These are phyloP conservation scores for Sphagnum magellanicum DNA, from an alignment of 228 moss, liverwort and hornwort species.

Conservation along the genomic window DNA sequence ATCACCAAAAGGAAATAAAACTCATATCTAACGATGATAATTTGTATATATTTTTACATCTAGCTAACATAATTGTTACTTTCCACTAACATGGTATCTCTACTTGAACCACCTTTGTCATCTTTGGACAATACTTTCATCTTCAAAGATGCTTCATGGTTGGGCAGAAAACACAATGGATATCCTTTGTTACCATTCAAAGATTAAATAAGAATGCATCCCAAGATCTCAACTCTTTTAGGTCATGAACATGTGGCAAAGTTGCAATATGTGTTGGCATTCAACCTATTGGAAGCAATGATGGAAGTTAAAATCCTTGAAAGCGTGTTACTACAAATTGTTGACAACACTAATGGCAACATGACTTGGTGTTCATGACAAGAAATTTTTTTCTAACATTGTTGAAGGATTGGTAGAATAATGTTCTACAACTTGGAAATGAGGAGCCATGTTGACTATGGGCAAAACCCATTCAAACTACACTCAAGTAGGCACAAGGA, in stretches of 20 bases:
- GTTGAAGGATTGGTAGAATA: neutral
- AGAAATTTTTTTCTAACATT: neutral
- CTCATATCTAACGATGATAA: no score
- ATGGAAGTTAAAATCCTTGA: neutral
- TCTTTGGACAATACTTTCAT: neutral
- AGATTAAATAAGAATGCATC: neutral
- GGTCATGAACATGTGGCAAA: neutral
- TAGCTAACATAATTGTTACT: neutral
- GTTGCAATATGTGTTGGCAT: neutral
- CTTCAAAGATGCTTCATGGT: conserved; percentile 7
- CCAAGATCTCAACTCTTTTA: neutral
- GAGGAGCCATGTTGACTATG: neutral
- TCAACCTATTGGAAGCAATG: neutral
- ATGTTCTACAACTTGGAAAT: neutral
- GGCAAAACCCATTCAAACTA: neutral
- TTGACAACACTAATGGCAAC: neutral
- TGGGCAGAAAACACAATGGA: conserved; percentile 4
- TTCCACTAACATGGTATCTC: conserved; percentile 1
- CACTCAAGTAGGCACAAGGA: neutral
- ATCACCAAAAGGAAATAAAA: no score
- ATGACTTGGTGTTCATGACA: neutral
- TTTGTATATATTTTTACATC: no score
- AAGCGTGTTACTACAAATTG: neutral
- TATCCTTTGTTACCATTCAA: neutral
- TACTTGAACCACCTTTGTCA: neutral